Percentiles rank a stretch among this genome's conserved stretches.
Evolutionary conservation across 139 green algal genomes (phyloP).

Genomic region (Spirogloea muscicola): DNA sequence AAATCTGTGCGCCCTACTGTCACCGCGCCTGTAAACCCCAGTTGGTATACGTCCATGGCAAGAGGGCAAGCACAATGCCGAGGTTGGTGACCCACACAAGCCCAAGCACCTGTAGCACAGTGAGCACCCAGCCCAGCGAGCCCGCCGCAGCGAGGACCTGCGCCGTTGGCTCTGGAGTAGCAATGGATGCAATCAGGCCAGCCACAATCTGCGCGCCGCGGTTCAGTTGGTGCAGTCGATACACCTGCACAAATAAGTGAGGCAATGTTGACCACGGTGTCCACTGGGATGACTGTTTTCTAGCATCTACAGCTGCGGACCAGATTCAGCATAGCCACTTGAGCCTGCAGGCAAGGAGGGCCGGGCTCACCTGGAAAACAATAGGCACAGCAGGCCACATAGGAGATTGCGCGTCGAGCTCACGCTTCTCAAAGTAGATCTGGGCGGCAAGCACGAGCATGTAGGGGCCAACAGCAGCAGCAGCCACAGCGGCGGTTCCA

Average conservation of each 20-base stretch:
- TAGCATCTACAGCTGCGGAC: not conserved
- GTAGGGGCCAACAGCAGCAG: not conserved
- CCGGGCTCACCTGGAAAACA: not conserved
- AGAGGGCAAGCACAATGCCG: not conserved
- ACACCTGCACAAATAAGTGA: not conserved
- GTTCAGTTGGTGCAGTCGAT: conserved; percentile 6
- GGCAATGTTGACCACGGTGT: not conserved
- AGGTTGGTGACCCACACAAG: conserved; percentile 4
- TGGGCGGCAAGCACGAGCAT: not conserved
- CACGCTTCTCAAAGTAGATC: not conserved
- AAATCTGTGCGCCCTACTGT: too few relatives aligned
- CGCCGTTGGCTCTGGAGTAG: too few relatives aligned
- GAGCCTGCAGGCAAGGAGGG: not conserved
- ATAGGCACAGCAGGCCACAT: not conserved
- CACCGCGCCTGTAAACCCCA: too few relatives aligned
- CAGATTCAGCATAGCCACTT: not conserved
- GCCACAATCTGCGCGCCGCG: not conserved
- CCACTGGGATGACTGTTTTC: too few relatives aligned
- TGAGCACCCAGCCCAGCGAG: too few relatives aligned
- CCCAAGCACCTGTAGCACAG: not conserved
- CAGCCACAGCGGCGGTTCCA: not conserved
- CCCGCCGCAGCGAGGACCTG: not conserved
- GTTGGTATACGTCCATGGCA: conserved; percentile 4
- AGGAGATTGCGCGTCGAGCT: not conserved
- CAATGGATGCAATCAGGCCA: not conserved